These are phyloP conservation scores for Salix dunnii DNA, from an alignment of 345 rosid genomes.

Conservation along the genomic window DNA sequence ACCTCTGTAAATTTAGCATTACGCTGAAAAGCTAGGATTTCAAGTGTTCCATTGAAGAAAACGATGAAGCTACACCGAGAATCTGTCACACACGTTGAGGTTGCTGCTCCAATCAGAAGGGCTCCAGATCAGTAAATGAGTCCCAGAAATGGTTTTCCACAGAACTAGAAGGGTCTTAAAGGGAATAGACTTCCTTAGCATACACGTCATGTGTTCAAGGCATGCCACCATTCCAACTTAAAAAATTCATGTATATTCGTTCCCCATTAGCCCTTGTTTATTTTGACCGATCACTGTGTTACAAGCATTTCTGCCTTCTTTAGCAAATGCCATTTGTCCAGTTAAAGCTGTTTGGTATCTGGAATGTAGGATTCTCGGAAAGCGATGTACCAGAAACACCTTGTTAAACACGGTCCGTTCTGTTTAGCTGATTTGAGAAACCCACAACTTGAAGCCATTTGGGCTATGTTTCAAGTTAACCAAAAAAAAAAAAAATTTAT, in stretches of 20 bases:
- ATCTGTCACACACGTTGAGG: neutral
- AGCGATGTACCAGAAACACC: no score
- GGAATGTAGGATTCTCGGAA: neutral
- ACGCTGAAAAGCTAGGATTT: neutral
- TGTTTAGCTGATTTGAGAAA: no score
- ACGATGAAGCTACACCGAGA: neutral
- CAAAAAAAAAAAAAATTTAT: no score
- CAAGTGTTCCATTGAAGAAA: neutral
- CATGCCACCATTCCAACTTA: neutral
- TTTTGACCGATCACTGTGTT: neutral
- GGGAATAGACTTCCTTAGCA: neutral
- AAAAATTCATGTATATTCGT: neutral
- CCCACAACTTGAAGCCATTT: no score
- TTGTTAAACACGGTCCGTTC: no score
- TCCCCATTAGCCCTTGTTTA: neutral
- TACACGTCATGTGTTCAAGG: neutral
- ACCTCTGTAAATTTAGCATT: neutral
- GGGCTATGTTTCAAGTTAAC: no score
- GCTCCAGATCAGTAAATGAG: neutral
- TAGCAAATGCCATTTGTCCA: neutral
- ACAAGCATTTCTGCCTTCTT: no score
- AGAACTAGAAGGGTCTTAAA: neutral
- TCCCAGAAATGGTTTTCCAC: neutral
- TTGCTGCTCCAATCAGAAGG: neutral
- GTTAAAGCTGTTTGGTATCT: no score